Conservation (phyloP, 768 basidiomycete species). For the Xerocomellus dryophilus region DNA sequence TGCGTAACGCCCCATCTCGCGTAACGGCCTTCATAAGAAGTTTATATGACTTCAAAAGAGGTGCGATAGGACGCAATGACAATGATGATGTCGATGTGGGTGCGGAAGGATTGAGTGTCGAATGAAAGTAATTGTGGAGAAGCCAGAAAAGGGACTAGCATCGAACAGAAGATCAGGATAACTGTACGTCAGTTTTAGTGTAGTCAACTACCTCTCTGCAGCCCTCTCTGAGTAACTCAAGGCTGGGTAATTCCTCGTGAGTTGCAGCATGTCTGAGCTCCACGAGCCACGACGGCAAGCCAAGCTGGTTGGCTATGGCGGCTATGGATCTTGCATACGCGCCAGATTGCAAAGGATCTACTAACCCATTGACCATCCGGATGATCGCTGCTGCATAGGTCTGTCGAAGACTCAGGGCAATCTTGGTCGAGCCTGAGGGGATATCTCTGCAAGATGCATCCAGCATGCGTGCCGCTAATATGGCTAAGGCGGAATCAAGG, state of each 20-base stretch:
- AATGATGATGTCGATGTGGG: constrained; percentile 30
- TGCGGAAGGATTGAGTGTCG: constrained; percentile 59
- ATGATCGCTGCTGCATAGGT: constrained; percentile 80
- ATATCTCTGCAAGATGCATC: constrained; percentile 38
- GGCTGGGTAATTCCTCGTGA: constrained; percentile 88
- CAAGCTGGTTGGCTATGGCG: constrained; percentile 81
- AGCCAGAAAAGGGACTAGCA: constrained; percentile 80
- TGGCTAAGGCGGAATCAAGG: constrained; percentile 65
- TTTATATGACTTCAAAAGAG: constrained; percentile 76
- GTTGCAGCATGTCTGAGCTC: constrained; percentile 94
- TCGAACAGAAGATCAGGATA: constrained; percentile 7
- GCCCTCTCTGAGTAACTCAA: constrained; percentile 75
- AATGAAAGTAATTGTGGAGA: constrained; percentile 79
- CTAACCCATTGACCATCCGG: constrained; percentile 90
- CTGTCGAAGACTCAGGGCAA: constrained; percentile 60
- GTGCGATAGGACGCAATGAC: constrained; percentile 55
- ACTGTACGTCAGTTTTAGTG: constrained; percentile 1
- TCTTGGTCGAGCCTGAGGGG: constrained; percentile 22
- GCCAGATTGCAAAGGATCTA: constrained; percentile 89
- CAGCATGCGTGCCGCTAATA: constrained; percentile 58
- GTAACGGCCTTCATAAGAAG: constrained; percentile 55
- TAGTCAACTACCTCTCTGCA: constrained; percentile 55
- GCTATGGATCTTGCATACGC: constrained; percentile 89
- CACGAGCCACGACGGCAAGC: constrained; percentile 85
- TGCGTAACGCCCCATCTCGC: constrained; percentile 61